phyloP scores from a whole-genome alignment of 148 eudicot species.

The Silene uniflora region DNA sequence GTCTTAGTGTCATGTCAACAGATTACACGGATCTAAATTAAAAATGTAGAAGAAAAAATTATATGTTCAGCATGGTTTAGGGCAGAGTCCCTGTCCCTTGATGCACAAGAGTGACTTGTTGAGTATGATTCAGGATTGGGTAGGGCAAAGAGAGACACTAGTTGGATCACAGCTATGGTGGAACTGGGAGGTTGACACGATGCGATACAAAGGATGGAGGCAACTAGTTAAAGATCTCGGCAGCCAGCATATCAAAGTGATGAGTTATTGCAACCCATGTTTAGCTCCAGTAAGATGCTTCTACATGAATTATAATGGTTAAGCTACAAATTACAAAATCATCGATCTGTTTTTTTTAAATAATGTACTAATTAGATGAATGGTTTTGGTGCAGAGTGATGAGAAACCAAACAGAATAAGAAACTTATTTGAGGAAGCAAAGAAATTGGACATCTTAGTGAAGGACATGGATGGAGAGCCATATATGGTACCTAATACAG shows the following conservation, averaged over 20 bases:
- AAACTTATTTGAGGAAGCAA: conserved; percentile 82
- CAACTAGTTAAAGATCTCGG: conserved; percentile 65
- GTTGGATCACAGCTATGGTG: conserved; percentile 99
- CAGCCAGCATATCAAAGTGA: conserved; percentile 57
- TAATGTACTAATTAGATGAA: conserved; percentile 16
- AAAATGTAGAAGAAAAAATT: not conserved
- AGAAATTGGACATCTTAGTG: conserved; percentile 72
- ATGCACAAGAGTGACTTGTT: conserved; percentile 4
- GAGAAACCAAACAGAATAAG: conserved; percentile 61
- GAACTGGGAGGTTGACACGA: conserved; percentile 97
- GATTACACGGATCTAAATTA: not conserved
- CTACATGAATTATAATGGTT: not conserved
- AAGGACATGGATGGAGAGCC: conserved; percentile 69
- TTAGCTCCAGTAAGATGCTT: conserved; percentile 66
- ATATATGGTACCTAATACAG: conserved; percentile 98
- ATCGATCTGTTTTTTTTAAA: not conserved
- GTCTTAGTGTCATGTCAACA: not conserved
- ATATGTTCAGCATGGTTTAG: not conserved
- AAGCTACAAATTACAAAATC: not conserved
- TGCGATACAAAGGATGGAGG: conserved; percentile 69
- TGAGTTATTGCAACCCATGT: conserved; percentile 99
- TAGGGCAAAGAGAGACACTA: conserved; percentile 86
- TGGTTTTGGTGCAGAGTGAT: conserved; percentile 47
- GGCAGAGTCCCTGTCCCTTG: not conserved
- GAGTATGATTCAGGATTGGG: conserved; percentile 70